Conservation (phyloP, 352 stramenopile genomes). For the Globisporangium uncinulatum region DNA sequence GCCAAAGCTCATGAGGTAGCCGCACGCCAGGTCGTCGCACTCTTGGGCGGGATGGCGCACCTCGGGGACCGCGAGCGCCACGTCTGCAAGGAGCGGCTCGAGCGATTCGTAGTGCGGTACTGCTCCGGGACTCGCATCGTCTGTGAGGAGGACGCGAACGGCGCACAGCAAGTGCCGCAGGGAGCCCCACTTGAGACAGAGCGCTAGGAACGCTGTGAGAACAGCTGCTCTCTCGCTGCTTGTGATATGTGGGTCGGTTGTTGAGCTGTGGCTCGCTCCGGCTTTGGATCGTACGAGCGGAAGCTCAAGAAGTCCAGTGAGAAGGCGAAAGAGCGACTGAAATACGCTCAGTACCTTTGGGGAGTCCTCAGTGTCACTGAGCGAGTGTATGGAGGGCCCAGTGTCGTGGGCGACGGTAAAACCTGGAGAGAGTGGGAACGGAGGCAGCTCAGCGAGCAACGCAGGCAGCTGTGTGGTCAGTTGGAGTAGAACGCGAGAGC, state of each 20-base stretch:
- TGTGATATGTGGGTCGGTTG: slow-evolving; percentile 3
- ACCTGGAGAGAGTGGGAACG: slow-evolving; percentile 48
- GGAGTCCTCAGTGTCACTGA: neutral
- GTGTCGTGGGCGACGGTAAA: slow-evolving; percentile 13
- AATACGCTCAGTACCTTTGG: slow-evolving; percentile 35
- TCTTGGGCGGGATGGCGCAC: slow-evolving; percentile 11
- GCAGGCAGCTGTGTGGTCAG: slow-evolving; percentile 49
- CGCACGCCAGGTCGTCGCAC: slow-evolving; percentile 24
- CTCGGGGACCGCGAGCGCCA: slow-evolving; percentile 30
- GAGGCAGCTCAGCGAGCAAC: slow-evolving; percentile 46
- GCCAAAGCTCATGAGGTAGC: slow-evolving; percentile 78
- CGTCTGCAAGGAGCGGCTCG: slow-evolving; percentile 27
- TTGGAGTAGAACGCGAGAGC: slow-evolving; percentile 32
- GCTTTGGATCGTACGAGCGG: neutral
- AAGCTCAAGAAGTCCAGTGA: slow-evolving; percentile 28
- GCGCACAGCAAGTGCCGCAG: slow-evolving; percentile 44
- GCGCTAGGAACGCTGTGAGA: slow-evolving; percentile 44
- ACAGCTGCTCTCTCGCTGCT: slow-evolving; percentile 24
- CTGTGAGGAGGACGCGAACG: slow-evolving; percentile 31
- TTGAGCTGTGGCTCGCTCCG: slow-evolving; percentile 4
- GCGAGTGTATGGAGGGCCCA: neutral
- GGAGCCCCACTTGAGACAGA: slow-evolving; percentile 67
- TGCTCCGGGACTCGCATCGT: slow-evolving; percentile 15
- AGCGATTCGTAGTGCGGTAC: slow-evolving; percentile 22
- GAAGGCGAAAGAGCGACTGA: slow-evolving; percentile 42